A percentile compares a stretch with the other conserved stretches of the same genome.
phyloP scores from a whole-genome alignment of 2,329 filamentous ascomycete species.

The Colletotrichum cereale region DNA sequence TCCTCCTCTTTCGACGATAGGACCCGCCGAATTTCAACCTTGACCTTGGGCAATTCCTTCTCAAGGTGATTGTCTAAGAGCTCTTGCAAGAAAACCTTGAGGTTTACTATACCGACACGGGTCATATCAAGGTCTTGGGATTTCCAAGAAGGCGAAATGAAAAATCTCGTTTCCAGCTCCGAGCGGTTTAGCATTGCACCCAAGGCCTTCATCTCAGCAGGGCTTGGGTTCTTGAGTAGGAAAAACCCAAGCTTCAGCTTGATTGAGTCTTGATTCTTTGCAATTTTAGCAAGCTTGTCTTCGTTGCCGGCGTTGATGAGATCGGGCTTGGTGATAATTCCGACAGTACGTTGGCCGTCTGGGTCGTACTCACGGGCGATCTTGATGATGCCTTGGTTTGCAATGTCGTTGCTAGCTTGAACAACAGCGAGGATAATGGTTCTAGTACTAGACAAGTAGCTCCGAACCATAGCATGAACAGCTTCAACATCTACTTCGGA shows the following conservation, averaged over 20 bases:
- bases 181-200: slow-evolving; percentile 49
- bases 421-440: slow-evolving; percentile 62
- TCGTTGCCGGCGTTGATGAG: slow-evolving; percentile 51
- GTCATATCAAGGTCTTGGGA: slow-evolving; percentile 45
- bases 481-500: slow-evolving; percentile 48
- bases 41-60: slow-evolving; percentile 51
- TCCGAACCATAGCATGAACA: slow-evolving; percentile 52
- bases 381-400: slow-evolving; percentile 48
- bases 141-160: slow-evolving; percentile 56
- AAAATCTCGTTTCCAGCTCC: slow-evolving; percentile 56
- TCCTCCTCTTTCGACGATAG: slow-evolving; percentile 46
- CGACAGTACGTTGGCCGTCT: slow-evolving; percentile 59
- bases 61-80: slow-evolving; percentile 63
- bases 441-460: slow-evolving; percentile 55
- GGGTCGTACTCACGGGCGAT: slow-evolving; percentile 42
- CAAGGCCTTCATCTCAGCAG: slow-evolving; percentile 43
- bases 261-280: slow-evolving; percentile 57
- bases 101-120: slow-evolving; percentile 60
- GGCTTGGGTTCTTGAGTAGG: slow-evolving; percentile 59
- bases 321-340: slow-evolving; percentile 71
- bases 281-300: slow-evolving; percentile 56
- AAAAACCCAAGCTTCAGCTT: slow-evolving; percentile 66
- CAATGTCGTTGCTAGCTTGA: slow-evolving; percentile 54
- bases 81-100: slow-evolving; percentile 63
- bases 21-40: slow-evolving; percentile 53